Conservation (phyloP, 306 rosid genomes). For the Ceratonia siliqua region DNA sequence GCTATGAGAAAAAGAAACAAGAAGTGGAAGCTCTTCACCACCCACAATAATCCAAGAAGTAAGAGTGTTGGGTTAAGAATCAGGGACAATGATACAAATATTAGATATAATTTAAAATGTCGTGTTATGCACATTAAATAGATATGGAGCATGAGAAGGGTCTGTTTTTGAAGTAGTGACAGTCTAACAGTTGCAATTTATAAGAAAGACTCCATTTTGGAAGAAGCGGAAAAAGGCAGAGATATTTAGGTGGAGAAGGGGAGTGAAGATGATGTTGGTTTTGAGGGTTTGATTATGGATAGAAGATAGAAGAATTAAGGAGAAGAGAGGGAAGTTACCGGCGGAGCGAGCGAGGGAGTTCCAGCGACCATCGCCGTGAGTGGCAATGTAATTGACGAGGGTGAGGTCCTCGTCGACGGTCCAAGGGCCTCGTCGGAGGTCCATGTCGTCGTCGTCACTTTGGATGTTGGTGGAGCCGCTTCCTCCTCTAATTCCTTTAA, state of each 20-base stretch:
- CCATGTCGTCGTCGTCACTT: constrained; percentile 49
- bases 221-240: no score
- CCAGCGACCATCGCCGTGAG: constrained; percentile 98
- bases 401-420: constrained; percentile 85
- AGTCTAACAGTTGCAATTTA: no score
- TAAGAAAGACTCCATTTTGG: no score
- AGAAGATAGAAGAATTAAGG: neutral
- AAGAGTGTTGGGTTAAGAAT: no score
- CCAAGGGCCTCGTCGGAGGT: constrained; percentile 93
- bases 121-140: no score
- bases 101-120: no score
- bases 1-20: neutral
- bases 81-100: no score
- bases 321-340: constrained; percentile 10
- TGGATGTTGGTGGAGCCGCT: neutral
- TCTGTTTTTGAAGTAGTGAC: no score
- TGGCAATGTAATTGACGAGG: constrained; percentile 86
- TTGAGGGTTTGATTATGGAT: no score
- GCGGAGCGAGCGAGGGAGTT: constrained; percentile 88
- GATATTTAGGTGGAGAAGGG: neutral
- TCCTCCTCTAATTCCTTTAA: constrained; percentile 34
- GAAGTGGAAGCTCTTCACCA: neutral
- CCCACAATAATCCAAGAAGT: no score
- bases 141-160: no score
- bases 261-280: no score